A percentile compares a stretch with the other conserved stretches of the same genome.
phyloP scores from a whole-genome alignment of 2,329 filamentous ascomycete species.

The Penicillium sp. region DNA sequence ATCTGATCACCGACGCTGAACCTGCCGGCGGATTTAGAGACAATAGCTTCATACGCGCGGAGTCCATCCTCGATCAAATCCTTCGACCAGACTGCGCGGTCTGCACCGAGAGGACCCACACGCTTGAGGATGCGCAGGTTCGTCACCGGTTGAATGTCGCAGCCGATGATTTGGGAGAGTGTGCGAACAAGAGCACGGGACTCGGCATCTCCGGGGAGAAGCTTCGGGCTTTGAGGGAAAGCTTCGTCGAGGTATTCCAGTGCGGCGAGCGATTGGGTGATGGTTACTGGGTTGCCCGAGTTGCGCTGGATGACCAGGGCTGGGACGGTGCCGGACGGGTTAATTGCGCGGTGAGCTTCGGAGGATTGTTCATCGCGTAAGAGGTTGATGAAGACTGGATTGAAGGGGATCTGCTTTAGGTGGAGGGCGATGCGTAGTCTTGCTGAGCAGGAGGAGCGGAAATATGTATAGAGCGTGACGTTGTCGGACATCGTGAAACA shows the following conservation, averaged over 20 bases:
- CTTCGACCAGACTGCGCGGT: constrained; percentile 55
- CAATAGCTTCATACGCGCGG: constrained; percentile 57
- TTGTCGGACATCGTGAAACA: constrained; percentile 24
- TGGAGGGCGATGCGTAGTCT: constrained; percentile 64
- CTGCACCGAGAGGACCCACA: constrained; percentile 51
- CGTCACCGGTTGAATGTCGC: constrained; percentile 65
- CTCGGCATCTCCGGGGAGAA: constrained; percentile 55
- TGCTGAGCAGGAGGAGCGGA: constrained; percentile 65
- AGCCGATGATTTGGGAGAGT: constrained; percentile 58
- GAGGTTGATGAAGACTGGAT: constrained; percentile 57
- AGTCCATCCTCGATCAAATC: constrained; percentile 59
- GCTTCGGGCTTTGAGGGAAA: constrained; percentile 46
- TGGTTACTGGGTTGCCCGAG: constrained; percentile 37
- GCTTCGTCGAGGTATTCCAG: constrained; percentile 66
- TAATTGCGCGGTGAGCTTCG: constrained; percentile 51
- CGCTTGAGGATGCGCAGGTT: constrained; percentile 60
- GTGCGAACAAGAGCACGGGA: constrained; percentile 58
- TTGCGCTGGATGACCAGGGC: constrained; percentile 51
- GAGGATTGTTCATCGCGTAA: constrained; percentile 58
- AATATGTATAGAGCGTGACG: constrained; percentile 61
- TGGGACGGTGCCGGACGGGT: constrained; percentile 61
- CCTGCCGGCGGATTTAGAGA: constrained; percentile 46
- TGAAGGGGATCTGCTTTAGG: constrained; percentile 58
- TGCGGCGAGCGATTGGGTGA: constrained; percentile 63
- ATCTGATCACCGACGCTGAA: constrained; percentile 62